Base-by-base conservation (phyloP, 345 rosid genomes). In the Euphorbia tirucalli region DNA sequence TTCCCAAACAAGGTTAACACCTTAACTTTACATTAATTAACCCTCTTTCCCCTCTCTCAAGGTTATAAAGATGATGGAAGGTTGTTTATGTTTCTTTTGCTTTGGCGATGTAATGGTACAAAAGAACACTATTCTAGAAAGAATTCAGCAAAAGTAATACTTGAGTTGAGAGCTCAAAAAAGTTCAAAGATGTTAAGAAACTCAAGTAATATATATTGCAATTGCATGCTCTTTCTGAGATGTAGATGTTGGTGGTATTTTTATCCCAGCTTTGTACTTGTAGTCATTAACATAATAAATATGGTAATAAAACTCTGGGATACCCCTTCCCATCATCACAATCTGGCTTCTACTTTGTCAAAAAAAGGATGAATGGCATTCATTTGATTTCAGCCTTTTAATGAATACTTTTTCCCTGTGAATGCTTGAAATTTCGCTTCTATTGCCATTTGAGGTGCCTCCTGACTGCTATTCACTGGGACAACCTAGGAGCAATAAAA, bases 331-430 rank as follows among this genome's bases (percentile, higher is more conserved):
- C 18, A 56, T 41, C 44, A 22, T 22, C 35, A 37, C 13, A 43
- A 11, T 43, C 64, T 37, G 41, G 14, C 65, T 58, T 41, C 25
- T 25, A 60, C 11, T 13, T 27, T 28, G 10, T 4, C 32, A 11
- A 27, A 41, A 69, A 37, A 1, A 21, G 46, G 35, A n/a, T n/a
- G 32, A 15, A 32, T 5, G 7, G 18, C 41, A 8, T 61, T 61
- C 19, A 35, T 11, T 14, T n/a, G 39, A 50, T 10, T 25, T 82
- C 77, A 83, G 46, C 74, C 79, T 66, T 73, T 85, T 54, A 89
- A 68, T 27, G 87, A 83, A 72, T 88, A 88, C 65, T 86, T 90
- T 76, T 86, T 88, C 79, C 96, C 91, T 1, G 86, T 80, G 76
- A 90, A 88, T 21, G 87, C 88, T 62, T 86, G 80, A 72, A 87